These are phyloP conservation scores for Rutstroemia sp. DNA, from an alignment of 2,329 filamentous ascomycete species.

Conservation along the genomic window DNA sequence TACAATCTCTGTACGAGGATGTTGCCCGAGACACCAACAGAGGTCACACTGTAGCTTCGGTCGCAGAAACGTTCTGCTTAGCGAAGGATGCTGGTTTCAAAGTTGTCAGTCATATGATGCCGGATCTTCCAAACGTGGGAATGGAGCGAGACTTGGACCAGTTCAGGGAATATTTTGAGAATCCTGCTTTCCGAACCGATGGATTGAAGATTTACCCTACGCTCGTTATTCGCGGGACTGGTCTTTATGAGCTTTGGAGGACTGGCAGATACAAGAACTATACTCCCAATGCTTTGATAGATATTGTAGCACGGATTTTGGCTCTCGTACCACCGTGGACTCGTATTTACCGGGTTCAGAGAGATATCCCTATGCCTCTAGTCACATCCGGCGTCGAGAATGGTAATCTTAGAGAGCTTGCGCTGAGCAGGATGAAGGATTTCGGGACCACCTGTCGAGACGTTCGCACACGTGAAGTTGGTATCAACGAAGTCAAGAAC, in stretches of 20 bases:
- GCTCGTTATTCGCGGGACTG: slow-evolving; percentile 91
- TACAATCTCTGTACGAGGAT: slow-evolving; percentile 95
- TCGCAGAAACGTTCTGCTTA: slow-evolving; percentile 94
- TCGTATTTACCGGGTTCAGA: slow-evolving; percentile 94
- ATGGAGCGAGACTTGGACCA: slow-evolving; percentile 98
- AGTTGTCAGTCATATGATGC: slow-evolving; percentile 99
- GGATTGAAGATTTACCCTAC: slow-evolving; percentile 98
- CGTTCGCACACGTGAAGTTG: slow-evolving; percentile 91
- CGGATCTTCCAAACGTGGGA: slow-evolving; percentile 92
- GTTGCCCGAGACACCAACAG: slow-evolving; percentile 97
- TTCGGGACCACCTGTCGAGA: slow-evolving; percentile 96
- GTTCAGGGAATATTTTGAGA: slow-evolving; percentile 97
- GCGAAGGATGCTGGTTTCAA: slow-evolving; percentile 98
- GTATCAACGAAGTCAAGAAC: slow-evolving; percentile 98
- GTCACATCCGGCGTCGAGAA: slow-evolving; percentile 99
- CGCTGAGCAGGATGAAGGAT: slow-evolving; percentile 96
- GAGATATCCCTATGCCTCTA: slow-evolving; percentile 98
- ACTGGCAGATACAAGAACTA: slow-evolving; percentile 98
- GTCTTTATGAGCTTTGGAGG: slow-evolving; percentile 93
- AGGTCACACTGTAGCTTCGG: slow-evolving; percentile 89
- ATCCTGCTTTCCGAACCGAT: slow-evolving; percentile 90
- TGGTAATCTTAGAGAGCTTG: slow-evolving; percentile 88
- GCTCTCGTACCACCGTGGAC: slow-evolving; percentile 96
- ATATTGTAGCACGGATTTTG: slow-evolving; percentile 92
- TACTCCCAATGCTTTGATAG: slow-evolving; percentile 91